A percentile compares a stretch with the other conserved stretches of the same genome.
phyloP scores from a whole-genome alignment of 1,284 basidiomycete species.

The Ganoderma multipileum region DNA sequence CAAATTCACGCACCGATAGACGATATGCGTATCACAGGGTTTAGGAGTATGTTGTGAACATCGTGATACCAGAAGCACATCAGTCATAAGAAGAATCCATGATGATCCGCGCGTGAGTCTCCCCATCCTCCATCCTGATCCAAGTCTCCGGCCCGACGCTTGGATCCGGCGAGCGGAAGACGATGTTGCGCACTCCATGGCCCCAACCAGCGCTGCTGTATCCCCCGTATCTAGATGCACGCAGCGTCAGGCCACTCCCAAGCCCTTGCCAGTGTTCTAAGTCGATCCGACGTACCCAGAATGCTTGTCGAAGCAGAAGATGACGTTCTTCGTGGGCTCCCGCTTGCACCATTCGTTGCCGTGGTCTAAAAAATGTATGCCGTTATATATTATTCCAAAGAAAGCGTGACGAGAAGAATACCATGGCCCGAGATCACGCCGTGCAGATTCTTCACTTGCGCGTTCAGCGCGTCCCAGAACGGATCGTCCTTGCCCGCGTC shows the following conservation, averaged over 20 bases:
- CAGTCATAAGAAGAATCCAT: constrained; percentile 28
- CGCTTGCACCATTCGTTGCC: constrained; percentile 78
- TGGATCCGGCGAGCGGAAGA: constrained; percentile 58
- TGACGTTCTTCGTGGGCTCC: constrained; percentile 62
- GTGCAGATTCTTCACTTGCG: constrained; percentile 66
- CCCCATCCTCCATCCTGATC: constrained; percentile 48
- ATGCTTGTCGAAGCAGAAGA: constrained; percentile 78
- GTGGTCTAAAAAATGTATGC: constrained; percentile 53
- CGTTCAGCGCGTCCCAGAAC: constrained; percentile 68
- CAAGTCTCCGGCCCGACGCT: constrained; percentile 59
- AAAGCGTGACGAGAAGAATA: constrained; percentile 35
- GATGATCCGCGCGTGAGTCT: constrained; percentile 30
- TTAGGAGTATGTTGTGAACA: background rate
- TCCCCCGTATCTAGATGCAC: constrained; percentile 61
- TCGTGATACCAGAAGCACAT: background rate
- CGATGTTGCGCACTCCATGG: constrained; percentile 67
- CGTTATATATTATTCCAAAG: background rate
- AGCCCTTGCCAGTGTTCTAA: background rate
- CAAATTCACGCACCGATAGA: no score
- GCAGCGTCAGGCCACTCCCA: background rate
- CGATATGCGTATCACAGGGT: background rate
- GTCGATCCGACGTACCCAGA: constrained; percentile 54
- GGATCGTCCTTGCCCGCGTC: constrained; percentile 53
- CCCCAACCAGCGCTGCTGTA: constrained; percentile 63
- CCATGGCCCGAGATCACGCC: constrained; percentile 74